Base-by-base conservation (phyloP, 257 asterid genomes). In the Przewalskia tangutica region DNA sequence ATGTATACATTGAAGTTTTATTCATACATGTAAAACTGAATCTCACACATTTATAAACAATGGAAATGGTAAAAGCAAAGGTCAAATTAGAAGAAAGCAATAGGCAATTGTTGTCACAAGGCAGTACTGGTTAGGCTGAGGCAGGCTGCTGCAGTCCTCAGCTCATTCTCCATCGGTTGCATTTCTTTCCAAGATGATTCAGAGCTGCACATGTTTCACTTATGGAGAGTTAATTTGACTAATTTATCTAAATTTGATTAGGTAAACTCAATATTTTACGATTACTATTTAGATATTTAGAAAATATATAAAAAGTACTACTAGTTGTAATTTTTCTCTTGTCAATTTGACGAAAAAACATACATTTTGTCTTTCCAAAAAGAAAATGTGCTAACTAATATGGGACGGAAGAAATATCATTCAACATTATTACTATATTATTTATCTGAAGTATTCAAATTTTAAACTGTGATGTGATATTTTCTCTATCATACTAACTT, bases 161-260 rank as follows among this genome's bases (percentile, higher is more conserved):
- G 60, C 79, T 71, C 79, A 46, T 40, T 46, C 9, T 42, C 32
- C 32, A 2, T 27, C 1, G 32, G 32, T 27, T 27, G 32, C 32
- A 27, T 27, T 27, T 27, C 32, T 27, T 27, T 27, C 32, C 32
- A 27, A 1, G 90, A 86, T 62, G 89, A 86, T 55, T 85, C 86
- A 7, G 89, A 85, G 78, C 91, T 88, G 84, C 75, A 48, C 76
- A 63, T 44, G 48, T 27, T 27, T 27, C 32, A 27, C 32, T 27
- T 27, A 27, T 27, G 1, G 32, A 27, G 32, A 27, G 32, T 27
- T 27, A 27, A 0, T 27, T 27, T 27, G 1, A 27, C 1, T 27
- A 27, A 27, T 27, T 27, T 27, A 27, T 27, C 1, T 27, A 27
- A 27, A 27, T 27, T 27, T 27, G 32, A 27, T 27, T 27, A 27